Percentiles rank a stretch among this genome's conserved stretches.
phyloP scores from a whole-genome alignment of 495 filamentous ascomycete genomes.

The Patellaria atrata region DNA sequence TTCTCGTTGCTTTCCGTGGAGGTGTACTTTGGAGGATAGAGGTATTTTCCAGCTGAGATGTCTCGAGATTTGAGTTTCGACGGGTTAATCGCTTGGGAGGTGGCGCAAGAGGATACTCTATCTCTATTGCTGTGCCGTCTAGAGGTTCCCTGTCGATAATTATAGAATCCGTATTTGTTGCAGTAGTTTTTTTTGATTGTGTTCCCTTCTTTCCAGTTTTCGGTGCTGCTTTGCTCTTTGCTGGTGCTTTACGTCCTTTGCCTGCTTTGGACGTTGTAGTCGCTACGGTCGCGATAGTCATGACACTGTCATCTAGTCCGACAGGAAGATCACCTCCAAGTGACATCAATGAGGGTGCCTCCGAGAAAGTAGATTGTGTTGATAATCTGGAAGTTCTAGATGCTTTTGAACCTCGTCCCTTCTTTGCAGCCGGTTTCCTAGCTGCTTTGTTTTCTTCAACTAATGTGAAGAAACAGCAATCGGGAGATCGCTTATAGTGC shows the following conservation, averaged over 20 bases:
- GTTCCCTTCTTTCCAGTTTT: constrained; percentile 30
- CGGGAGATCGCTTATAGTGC: constrained; percentile 60
- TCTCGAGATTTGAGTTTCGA: constrained; percentile 5
- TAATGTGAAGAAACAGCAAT: constrained; percentile 69
- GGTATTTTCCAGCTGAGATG: constrained; percentile 1
- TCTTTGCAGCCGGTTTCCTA: constrained; percentile 9
- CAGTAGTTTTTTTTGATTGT: constrained; percentile 3
- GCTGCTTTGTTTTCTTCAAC: constrained; percentile 28
- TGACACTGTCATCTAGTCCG: constrained; percentile 54
- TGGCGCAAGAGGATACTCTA: not conserved
- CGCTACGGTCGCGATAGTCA: constrained; percentile 41
- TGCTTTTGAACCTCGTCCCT: constrained; percentile 22
- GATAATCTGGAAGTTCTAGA: constrained; percentile 45
- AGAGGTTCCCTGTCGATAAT: too few relatives aligned
- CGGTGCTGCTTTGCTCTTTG: constrained; percentile 10
- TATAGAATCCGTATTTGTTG: not conserved
- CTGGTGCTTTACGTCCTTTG: constrained; percentile 26
- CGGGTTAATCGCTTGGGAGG: constrained; percentile 4
- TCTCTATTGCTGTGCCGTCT: too few relatives aligned
- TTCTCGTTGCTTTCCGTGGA: constrained; percentile 3
- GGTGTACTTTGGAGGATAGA: not conserved
- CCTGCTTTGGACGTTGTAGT: constrained; percentile 40
- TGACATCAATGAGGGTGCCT: constrained; percentile 33
- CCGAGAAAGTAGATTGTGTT: constrained; percentile 45
- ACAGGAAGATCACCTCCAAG: constrained; percentile 30